Percentiles rank a stretch among this genome's conserved stretches.
Evolutionary conservation across 2,329 filamentous ascomycete genomes (phyloP).

Genomic region (Cryphonectria nitschkei): DNA sequence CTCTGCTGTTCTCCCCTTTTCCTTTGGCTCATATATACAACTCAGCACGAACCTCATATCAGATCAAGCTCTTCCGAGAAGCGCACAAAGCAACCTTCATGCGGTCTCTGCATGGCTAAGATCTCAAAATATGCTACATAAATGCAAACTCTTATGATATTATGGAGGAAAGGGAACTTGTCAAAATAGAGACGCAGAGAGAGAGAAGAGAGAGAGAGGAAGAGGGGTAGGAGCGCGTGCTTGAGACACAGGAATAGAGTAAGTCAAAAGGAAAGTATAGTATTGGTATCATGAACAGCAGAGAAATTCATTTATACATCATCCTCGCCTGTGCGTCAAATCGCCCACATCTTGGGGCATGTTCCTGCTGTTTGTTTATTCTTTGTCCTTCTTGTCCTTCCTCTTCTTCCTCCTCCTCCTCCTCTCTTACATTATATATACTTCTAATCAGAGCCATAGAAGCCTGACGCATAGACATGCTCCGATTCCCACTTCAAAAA

Average conservation of each 20-base stretch:
- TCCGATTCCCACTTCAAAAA: constrained; percentile 62
- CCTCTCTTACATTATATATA: neutral
- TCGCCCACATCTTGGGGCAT: neutral
- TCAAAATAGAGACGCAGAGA: too few relatives aligned
- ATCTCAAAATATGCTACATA: neutral
- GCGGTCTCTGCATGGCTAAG: neutral
- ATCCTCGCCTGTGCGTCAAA: neutral
- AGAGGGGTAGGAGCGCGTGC: neutral
- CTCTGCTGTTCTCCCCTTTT: neutral
- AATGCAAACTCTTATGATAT: neutral
- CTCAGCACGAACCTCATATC: neutral
- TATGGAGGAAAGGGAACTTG: neutral
- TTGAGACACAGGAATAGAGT: too few relatives aligned
- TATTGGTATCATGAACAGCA: neutral
- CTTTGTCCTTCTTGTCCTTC: too few relatives aligned
- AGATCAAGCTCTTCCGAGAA: neutral
- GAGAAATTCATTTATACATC: neutral
- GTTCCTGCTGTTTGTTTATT: neutral
- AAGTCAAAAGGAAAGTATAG: neutral
- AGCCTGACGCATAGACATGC: constrained; percentile 45
- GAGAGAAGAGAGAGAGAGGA: neutral
- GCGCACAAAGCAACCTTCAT: neutral
- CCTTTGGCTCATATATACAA: neutral
- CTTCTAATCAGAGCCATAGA: constrained; percentile 31
- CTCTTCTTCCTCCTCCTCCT: too few relatives aligned